Evolutionary conservation across 371 early-diverging fungal species (phyloP).

Genomic region (Batrachochytrium dendrobatidis): DNA sequence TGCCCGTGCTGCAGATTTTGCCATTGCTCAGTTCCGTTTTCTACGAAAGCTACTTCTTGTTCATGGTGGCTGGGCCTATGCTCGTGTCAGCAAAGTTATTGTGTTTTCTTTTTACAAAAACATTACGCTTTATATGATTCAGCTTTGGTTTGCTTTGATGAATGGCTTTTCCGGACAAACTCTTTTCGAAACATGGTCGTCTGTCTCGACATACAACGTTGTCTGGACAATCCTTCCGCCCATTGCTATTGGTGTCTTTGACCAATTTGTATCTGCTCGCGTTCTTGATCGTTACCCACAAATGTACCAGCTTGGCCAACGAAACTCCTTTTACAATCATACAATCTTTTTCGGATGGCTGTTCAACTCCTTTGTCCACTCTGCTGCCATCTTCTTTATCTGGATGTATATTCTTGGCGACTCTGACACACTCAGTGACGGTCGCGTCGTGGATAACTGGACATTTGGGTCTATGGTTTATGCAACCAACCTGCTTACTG

Average conservation of each 20-base stretch:
- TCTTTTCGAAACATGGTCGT: conserved; percentile 62
- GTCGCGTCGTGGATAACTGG: conserved; percentile 34
- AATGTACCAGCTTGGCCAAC: conserved; percentile 92
- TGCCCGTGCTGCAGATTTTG: conserved; percentile 54
- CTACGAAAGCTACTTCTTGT: conserved; percentile 43
- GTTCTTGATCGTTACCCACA: conserved; percentile 94
- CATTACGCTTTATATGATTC: conserved; percentile 91
- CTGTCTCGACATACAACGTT: conserved; percentile 71
- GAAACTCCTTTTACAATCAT: conserved; percentile 86
- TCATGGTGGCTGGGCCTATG: conserved; percentile 53
- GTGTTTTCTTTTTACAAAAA: conserved; percentile 59
- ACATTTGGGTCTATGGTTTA: conserved; percentile 33
- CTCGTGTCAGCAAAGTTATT: conserved; percentile 38
- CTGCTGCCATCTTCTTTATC: conserved; percentile 44
- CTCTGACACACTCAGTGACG: conserved; percentile 13
- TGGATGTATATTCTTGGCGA: conserved; percentile 12
- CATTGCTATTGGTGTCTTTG: conserved; percentile 70
- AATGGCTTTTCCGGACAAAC: conserved; percentile 71
- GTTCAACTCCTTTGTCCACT: conserved; percentile 84
- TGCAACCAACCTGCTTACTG: conserved; percentile 26
- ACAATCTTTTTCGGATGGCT: conserved; percentile 90
- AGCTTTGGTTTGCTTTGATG: conserved; percentile 75
- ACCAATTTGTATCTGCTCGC: conserved; percentile 83
- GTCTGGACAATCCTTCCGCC: conserved; percentile 69
- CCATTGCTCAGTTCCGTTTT: conserved; percentile 52